phyloP scores from a whole-genome alignment of 2,329 filamentous ascomycete species.

The Ascochyta rabiei region DNA sequence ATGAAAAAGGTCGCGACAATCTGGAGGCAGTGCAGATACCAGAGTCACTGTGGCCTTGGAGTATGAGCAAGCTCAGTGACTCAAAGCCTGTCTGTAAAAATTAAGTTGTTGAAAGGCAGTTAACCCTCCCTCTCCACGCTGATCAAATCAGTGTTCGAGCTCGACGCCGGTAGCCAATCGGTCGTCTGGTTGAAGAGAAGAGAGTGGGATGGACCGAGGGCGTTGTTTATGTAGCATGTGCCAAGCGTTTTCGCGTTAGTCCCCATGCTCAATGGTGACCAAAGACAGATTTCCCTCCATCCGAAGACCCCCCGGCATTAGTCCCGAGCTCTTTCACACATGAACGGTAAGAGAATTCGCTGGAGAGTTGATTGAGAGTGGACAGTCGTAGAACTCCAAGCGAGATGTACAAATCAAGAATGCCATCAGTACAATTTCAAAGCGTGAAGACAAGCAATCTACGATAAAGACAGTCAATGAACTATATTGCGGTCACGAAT shows the following conservation, averaged over 20 bases:
- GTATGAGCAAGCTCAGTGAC: constrained; percentile 13
- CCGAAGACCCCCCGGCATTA: background rate
- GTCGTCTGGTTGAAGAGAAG: background rate
- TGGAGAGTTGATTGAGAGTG: too few species aligned
- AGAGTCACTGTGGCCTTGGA: constrained; percentile 21
- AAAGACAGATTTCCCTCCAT: background rate
- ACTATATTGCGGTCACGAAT: too few species aligned
- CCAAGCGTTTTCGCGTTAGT: background rate
- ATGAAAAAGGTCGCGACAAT: constrained; percentile 29
- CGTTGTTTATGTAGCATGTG: background rate
- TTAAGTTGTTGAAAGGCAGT: background rate
- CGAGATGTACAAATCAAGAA: too few species aligned
- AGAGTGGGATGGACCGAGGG: background rate
- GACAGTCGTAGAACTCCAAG: too few species aligned
- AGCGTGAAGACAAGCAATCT: too few species aligned
- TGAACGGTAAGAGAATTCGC: too few species aligned
- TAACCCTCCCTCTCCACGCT: background rate
- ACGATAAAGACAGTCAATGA: too few species aligned
- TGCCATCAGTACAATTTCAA: too few species aligned
- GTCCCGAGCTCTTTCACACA: too few species aligned
- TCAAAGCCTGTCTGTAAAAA: constrained; percentile 18
- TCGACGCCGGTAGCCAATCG: background rate
- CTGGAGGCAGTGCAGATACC: constrained; percentile 24
- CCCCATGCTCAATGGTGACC: background rate
- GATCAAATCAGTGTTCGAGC: background rate